Conservation (phyloP, 352 stramenopile species). For the Peronosclerospora sorghi region DNA sequence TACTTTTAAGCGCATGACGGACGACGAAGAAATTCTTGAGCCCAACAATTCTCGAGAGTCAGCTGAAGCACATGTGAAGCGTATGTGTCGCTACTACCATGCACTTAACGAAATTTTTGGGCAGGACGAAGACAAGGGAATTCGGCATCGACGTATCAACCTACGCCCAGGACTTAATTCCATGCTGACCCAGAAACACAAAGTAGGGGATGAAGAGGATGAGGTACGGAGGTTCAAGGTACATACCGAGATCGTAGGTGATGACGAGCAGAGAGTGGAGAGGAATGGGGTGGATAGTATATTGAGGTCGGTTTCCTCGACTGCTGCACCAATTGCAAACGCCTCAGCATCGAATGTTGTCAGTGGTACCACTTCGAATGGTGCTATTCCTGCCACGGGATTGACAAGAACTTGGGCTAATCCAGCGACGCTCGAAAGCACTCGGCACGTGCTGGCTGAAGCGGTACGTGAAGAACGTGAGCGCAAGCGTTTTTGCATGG, state of each 20-base stretch:
- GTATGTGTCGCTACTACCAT: constrained; percentile 62
- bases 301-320: background rate
- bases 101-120: constrained; percentile 49
- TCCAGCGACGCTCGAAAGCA: constrained; percentile 31
- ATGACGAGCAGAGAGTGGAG: constrained; percentile 1
- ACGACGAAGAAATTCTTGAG: background rate
- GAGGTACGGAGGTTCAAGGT: constrained; percentile 1
- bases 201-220: constrained; percentile 1
- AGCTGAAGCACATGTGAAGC: constrained; percentile 43
- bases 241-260: background rate
- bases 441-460: constrained; percentile 37
- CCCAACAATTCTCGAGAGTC: constrained; percentile 5
- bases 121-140: constrained; percentile 17
- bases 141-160: constrained; percentile 16
- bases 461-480: constrained; percentile 56
- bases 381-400: constrained; percentile 4
- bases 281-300: background rate
- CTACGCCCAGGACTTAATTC: background rate
- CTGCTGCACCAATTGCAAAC: background rate
- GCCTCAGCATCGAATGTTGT: background rate
- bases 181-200: constrained; percentile 7
- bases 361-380: constrained; percentile 3
- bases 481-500: constrained; percentile 44
- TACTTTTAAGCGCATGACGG: constrained; percentile 12
- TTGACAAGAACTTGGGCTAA: constrained; percentile 16